These are phyloP conservation scores for Paramecium primaurelia DNA, from an alignment of 73 alveolate species.

Conservation along the genomic window DNA sequence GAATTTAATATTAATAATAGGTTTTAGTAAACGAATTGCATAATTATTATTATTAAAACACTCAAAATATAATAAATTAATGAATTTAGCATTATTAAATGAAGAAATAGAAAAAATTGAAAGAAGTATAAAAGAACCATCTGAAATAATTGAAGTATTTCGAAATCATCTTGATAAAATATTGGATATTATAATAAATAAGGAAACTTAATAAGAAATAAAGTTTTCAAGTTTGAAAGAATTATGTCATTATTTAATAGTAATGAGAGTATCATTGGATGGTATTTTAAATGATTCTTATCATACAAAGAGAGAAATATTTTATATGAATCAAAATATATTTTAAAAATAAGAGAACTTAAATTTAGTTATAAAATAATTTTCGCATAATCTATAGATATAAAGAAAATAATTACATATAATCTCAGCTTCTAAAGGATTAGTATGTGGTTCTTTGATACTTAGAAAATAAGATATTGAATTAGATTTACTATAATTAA, in stretches of 20 bases:
- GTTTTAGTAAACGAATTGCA: not conserved
- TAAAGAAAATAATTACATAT: conserved; percentile 17
- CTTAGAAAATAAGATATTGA: not conserved
- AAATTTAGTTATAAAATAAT: not conserved
- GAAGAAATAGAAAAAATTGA: not conserved
- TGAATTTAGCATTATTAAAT: not conserved
- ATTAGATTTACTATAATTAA: not conserved
- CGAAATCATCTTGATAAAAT: not conserved
- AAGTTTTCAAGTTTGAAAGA: not conserved
- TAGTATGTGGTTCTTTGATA: conserved; percentile 12
- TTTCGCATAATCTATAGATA: not conserved
- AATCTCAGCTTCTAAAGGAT: conserved; percentile 40
- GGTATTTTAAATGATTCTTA: not conserved
- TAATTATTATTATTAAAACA: not conserved
- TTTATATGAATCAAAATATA: not conserved
- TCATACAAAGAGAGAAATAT: conserved; percentile 32
- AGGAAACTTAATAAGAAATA: not conserved
- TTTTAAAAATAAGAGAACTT: not conserved
- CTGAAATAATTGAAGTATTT: not conserved
- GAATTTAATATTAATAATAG: not conserved
- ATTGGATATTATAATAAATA: not conserved
- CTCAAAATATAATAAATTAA: not conserved
- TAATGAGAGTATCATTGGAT: conserved; percentile 1
- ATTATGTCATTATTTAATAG: not conserved
- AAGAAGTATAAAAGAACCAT: not conserved